Conservation (phyloP, 192 early-diverging fungal genomes). For the Coemansia sp. region DNA sequence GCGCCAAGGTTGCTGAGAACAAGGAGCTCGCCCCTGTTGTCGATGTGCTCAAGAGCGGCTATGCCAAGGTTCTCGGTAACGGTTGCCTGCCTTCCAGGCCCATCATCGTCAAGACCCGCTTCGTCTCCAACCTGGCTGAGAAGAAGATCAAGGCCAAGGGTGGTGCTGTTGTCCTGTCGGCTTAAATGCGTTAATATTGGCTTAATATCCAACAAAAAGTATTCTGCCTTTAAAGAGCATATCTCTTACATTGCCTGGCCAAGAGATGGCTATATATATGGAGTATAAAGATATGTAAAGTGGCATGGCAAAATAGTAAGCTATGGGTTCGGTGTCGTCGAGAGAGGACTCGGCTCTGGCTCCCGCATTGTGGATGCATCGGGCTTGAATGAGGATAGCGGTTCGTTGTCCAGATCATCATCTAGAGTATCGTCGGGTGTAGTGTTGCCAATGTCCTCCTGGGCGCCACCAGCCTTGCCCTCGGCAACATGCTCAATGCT, state of each 20-base stretch:
- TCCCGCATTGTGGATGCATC: neutral
- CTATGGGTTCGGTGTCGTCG: neutral
- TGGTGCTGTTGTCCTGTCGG: constrained; percentile 66
- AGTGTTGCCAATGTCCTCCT: neutral
- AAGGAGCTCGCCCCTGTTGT: constrained; percentile 91
- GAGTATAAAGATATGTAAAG: neutral
- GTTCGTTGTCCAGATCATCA: neutral
- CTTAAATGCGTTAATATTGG: constrained; percentile 26
- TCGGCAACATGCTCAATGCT: neutral
- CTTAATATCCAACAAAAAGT: constrained; percentile 11
- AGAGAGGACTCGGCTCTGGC: neutral
- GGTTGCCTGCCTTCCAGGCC: constrained; percentile 85
- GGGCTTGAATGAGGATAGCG: neutral
- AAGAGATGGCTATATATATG: neutral
- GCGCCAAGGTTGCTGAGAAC: constrained; percentile 75
- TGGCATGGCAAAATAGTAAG: neutral
- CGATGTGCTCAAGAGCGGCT: constrained; percentile 78
- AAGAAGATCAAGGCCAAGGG: constrained; percentile 98
- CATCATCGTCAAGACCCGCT: constrained; percentile 94
- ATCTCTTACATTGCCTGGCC: neutral
- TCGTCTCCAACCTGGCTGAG: constrained; percentile 89
- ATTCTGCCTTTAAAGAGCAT: neutral
- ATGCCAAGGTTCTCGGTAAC: constrained; percentile 95
- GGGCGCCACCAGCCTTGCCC: neutral
- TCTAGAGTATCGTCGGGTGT: neutral